Percentiles rank a stretch among this genome's conserved stretches.
Evolutionary conservation across 164 flowering plant species (phyloP).

Genomic region (Vitis labrusca): DNA sequence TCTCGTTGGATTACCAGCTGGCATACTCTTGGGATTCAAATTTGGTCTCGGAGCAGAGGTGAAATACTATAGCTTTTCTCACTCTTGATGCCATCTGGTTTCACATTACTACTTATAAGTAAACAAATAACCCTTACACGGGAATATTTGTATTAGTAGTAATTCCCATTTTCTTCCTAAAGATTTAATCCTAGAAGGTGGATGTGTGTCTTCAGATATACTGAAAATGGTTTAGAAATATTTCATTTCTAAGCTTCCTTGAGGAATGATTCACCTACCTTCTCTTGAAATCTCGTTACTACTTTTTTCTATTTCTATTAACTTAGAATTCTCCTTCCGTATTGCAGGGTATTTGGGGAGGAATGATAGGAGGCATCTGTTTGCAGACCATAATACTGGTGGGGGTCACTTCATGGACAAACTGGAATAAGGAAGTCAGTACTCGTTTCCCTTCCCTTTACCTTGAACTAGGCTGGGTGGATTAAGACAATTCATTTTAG

Average conservation of each 20-base stretch:
- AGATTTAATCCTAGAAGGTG: no score
- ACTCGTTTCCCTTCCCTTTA: background rate
- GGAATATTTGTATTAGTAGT: no score
- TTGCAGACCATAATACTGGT: conserved; percentile 55
- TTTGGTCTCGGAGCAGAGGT: conserved; percentile 51
- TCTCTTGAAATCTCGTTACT: background rate
- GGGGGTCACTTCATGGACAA: conserved; percentile 33
- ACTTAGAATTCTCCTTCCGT: background rate
- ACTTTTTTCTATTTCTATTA: background rate
- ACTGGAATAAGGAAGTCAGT: conserved; percentile 59
- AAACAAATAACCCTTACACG: no score
- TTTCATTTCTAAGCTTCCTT: no score
- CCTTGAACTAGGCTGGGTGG: background rate
- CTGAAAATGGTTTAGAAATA: no score
- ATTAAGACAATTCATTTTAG: background rate
- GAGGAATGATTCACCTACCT: no score
- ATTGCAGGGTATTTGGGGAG: conserved; percentile 68
- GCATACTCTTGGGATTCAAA: conserved; percentile 60
- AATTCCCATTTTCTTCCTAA: no score
- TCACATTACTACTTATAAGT: no score
- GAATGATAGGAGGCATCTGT: conserved; percentile 59
- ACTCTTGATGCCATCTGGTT: no score
- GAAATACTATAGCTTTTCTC: background rate
- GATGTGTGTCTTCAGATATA: no score
- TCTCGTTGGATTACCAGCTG: conserved; percentile 59